phyloP scores from a whole-genome alignment of 2,329 filamentous ascomycete species.

The Graphiopsis chlorocephala region DNA sequence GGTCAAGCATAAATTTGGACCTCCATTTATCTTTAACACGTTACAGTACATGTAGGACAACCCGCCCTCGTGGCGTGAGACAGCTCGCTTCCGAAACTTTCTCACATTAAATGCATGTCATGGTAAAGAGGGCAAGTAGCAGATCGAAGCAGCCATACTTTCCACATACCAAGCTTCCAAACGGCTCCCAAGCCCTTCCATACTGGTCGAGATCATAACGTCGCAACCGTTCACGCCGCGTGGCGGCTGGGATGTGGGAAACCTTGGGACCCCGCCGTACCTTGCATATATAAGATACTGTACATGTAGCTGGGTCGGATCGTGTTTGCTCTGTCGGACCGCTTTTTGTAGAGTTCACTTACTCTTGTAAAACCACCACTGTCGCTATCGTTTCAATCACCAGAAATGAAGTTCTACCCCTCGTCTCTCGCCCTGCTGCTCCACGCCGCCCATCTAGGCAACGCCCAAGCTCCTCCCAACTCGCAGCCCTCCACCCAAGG shows the following conservation, averaged over 20 bases:
- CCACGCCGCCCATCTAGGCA: not conserved
- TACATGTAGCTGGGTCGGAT: not conserved
- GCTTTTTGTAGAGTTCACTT: not conserved
- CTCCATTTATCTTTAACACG: too few relatives aligned
- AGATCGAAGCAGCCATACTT: not conserved
- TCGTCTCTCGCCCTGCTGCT: not conserved
- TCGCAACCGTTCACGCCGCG: not conserved
- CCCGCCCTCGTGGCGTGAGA: not conserved
- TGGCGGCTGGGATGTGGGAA: not conserved
- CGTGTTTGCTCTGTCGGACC: not conserved
- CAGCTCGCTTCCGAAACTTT: slow-evolving; percentile 6
- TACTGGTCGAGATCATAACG: not conserved
- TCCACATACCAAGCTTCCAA: not conserved
- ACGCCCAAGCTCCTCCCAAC: not conserved
- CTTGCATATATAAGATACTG: not conserved
- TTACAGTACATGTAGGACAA: too few relatives aligned
- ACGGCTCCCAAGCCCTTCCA: not conserved
- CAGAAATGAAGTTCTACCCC: slow-evolving; percentile 1
- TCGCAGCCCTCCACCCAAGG: slow-evolving; percentile 3
- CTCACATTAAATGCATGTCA: not conserved
- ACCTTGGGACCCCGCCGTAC: not conserved
- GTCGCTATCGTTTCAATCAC: not conserved
- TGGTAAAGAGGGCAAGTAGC: not conserved
- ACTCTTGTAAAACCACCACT: not conserved
- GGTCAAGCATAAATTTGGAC: too few relatives aligned